phyloP scores from a whole-genome alignment of 176 grass and related monocot genomes.

The Elymus sibiricus region DNA sequence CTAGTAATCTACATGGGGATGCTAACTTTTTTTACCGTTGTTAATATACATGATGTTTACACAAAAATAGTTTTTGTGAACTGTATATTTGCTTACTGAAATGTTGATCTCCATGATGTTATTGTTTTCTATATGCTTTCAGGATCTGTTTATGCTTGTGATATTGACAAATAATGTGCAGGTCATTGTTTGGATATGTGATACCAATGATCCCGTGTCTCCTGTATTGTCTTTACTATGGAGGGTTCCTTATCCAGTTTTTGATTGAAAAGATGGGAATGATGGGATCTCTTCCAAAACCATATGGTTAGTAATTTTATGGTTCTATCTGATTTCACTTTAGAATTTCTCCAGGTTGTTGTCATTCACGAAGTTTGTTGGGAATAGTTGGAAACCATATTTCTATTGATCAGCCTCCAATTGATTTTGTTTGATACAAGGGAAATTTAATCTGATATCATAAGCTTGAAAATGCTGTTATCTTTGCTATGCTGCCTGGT shows the following conservation, averaged over 20 bases:
- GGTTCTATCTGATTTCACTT: conserved; percentile 28
- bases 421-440: not conserved
- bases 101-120: not conserved
- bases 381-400: conserved; percentile 1
- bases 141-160: conserved; percentile 6
- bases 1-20: not conserved
- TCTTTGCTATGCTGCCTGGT: not conserved
- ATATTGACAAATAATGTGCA: conserved; percentile 51
- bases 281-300: conserved; percentile 95
- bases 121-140: conserved; percentile 2
- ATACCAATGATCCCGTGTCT: conserved; percentile 70
- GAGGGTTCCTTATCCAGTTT: conserved; percentile 90
- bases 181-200: conserved; percentile 70
- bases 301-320: conserved; percentile 71
- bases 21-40: not conserved
- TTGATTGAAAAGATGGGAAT: conserved; percentile 98
- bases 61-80: not conserved
- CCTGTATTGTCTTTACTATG: conserved; percentile 78
- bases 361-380: conserved; percentile 4
- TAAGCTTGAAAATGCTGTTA: conserved; percentile 2
- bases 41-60: not conserved
- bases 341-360: not conserved
- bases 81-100: not conserved
- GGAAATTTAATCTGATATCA: not conserved
- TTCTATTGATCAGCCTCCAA: not conserved